phyloP scores from a whole-genome alignment of 2,329 filamentous ascomycete species.

The Fusarium drepaniforme region DNA sequence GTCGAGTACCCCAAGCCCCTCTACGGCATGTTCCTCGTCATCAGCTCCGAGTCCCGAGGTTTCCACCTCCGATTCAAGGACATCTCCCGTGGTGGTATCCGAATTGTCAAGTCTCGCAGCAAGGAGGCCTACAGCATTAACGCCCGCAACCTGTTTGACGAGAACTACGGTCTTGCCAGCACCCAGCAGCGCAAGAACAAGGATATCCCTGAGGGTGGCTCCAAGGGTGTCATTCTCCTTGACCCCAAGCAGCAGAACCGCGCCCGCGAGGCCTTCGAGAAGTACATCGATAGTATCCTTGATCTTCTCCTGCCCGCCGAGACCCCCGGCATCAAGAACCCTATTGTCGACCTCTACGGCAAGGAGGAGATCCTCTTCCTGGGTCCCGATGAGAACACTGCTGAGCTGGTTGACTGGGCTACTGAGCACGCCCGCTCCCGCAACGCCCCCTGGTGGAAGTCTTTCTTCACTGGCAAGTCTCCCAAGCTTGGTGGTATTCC shows the following conservation, averaged over 20 bases:
- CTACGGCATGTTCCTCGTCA: slow-evolving; percentile 99
- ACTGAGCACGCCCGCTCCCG: slow-evolving; percentile 90
- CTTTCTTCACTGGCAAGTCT: slow-evolving; percentile 99
- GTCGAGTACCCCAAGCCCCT: slow-evolving; percentile 94
- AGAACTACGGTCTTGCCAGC: slow-evolving; percentile 98
- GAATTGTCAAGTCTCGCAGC: slow-evolving; percentile 98
- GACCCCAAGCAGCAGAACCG: slow-evolving; percentile 96
- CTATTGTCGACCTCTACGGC: slow-evolving; percentile 93
- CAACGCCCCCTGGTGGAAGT: slow-evolving; percentile 99
- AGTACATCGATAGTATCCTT: slow-evolving; percentile 99
- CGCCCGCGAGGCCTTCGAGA: slow-evolving; percentile 92
- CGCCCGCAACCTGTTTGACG: slow-evolving; percentile 94
- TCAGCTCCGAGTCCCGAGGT: slow-evolving; percentile 94
- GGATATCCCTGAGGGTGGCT: slow-evolving; percentile 97
- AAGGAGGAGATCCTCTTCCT: slow-evolving; percentile 98
- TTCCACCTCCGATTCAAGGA: slow-evolving; percentile 99
- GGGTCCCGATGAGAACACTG: slow-evolving; percentile 99
- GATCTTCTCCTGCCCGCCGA: slow-evolving; percentile 90
- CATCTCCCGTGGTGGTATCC: slow-evolving; percentile 95
- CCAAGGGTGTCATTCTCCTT: slow-evolving; percentile 96
- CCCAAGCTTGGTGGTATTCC: slow-evolving; percentile 96
- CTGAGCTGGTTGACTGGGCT: slow-evolving; percentile 98
- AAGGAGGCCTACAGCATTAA: slow-evolving; percentile 98
- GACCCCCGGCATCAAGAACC: slow-evolving; percentile 98
- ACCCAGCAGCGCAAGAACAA: slow-evolving; percentile 99